phyloP scores from a whole-genome alignment of 345 rosid species.

The Brassica napus region Da-Ae NC_063445.1:32247001-32247500 shows the following conservation, averaged over 20 bases:
- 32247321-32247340: too few species aligned
- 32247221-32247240: constrained; percentile 29
- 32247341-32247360: too few species aligned
- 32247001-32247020: neutral
- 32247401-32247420: too few species aligned
- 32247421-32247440: too few species aligned
- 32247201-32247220: constrained; percentile 37
- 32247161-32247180: constrained; percentile 37
- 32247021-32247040: constrained; percentile 17
- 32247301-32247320: too few species aligned
- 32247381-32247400: too few species aligned
- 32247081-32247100: neutral
- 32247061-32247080: neutral
- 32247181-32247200: constrained; percentile 31
- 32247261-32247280: neutral
- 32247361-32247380: too few species aligned
- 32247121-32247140: neutral
- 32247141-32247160: constrained; percentile 34
- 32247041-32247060: constrained; percentile 1
- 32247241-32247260: constrained; percentile 34
- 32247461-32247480: too few species aligned
- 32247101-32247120: neutral
- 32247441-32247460: too few species aligned
- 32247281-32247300: too few species aligned
- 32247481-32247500: too few species aligned